Percentiles rank a stretch among this genome's conserved stretches.
Conservation (phyloP, 169 alveolate genomes). For the Eimeria tenella region DNA sequence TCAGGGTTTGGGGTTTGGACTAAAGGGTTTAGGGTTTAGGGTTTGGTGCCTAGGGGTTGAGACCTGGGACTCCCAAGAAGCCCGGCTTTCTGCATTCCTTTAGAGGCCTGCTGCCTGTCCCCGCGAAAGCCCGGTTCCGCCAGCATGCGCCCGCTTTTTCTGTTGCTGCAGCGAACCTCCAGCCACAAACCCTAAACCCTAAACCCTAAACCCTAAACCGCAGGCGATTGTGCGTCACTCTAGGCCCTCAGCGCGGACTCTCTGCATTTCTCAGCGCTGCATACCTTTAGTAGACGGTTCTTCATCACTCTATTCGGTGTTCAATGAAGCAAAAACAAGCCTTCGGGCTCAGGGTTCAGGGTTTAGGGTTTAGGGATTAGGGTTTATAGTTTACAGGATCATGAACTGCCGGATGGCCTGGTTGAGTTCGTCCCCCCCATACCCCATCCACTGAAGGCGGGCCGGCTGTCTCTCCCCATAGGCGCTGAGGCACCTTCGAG, state of each 20-base stretch:
- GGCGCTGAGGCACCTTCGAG: constrained; percentile 19
- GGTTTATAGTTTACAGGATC: neutral
- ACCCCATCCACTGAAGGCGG: neutral
- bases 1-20: constrained; percentile 6
- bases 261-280: too few species aligned
- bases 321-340: neutral
- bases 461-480: neutral
- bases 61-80: neutral
- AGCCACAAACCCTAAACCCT: constrained; percentile 42
- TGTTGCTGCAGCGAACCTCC: neutral
- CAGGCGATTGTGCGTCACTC: too few species aligned
- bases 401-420: constrained; percentile 2
- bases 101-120: neutral
- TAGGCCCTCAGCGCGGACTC: too few species aligned
- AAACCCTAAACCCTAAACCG: neutral
- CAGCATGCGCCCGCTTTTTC: neutral
- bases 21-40: constrained; percentile 38
- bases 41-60: neutral
- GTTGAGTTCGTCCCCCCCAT: neutral
- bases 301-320: too few species aligned
- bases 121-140: neutral
- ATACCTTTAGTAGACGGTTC: too few species aligned
- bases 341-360: neutral
- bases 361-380: constrained; percentile 29
- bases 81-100: neutral